Evolutionary conservation across 495 filamentous ascomycete species (phyloP).

Genomic region (Hyphodiscus hymeniophilus): DNA sequence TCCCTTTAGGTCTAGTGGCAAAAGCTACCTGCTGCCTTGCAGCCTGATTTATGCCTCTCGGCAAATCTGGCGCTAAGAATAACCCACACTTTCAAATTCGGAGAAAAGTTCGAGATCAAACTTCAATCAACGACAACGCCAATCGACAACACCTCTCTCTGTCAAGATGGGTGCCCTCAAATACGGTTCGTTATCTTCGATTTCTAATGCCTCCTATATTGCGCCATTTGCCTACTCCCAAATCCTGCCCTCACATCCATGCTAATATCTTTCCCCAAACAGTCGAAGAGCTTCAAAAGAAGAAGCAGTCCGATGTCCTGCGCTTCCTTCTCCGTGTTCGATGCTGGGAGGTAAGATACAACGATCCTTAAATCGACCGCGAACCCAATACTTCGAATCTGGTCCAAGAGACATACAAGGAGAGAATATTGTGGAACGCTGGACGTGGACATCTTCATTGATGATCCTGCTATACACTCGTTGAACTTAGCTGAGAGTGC

Average conservation of each 20-base stretch:
- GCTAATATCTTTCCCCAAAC: too few relatives aligned
- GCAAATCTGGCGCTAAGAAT: not conserved
- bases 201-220: too few relatives aligned
- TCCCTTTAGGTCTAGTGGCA: too few relatives aligned
- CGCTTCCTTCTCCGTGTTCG: conserved; percentile 98
- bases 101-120: too few relatives aligned
- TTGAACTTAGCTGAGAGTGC: conserved; percentile 99
- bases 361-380: conserved; percentile 11
- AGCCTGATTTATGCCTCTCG: not conserved
- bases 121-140: not conserved
- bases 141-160: not conserved
- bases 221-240: too few relatives aligned
- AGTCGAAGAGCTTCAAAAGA: conserved; percentile 98
- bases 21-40: not conserved
- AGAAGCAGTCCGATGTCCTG: conserved; percentile 99
- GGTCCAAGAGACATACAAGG: conserved; percentile 11
- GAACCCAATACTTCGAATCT: conserved; percentile 24
- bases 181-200: conserved; percentile 36
- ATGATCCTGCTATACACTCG: conserved; percentile 84
- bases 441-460: conserved; percentile 26
- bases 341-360: conserved; percentile 97
- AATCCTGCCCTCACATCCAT: too few relatives aligned
- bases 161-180: conserved; percentile 84
- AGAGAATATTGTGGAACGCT: conserved; percentile 25
- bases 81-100: too few relatives aligned